These are phyloP conservation scores for Urtica urens DNA, from an alignment of 306 rosid genomes.

Conservation along the genomic window DNA sequence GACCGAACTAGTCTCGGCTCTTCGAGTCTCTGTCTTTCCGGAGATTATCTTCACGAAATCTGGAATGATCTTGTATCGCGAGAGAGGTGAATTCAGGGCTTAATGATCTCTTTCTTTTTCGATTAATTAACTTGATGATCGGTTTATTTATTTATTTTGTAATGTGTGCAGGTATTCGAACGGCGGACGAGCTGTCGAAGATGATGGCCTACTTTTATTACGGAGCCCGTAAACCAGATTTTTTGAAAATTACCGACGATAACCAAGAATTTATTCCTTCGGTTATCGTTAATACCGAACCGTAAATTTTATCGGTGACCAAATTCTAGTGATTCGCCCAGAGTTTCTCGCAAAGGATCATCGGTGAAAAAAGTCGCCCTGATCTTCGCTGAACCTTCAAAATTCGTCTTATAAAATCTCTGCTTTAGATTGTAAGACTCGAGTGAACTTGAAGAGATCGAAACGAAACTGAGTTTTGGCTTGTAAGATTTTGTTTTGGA, in stretches of 20 bases:
- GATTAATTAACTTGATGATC: conserved; percentile 4
- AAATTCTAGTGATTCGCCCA: too few species aligned
- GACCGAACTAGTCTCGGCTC: conserved; percentile 56
- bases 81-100: conserved; percentile 39
- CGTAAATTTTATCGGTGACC: too few species aligned
- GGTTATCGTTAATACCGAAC: too few species aligned
- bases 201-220: conserved; percentile 81
- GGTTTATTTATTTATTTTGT: conserved; percentile 4
- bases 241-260: conserved; percentile 31
- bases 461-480: too few species aligned
- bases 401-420: too few species aligned
- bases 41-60: conserved; percentile 78
- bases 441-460: too few species aligned
- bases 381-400: too few species aligned
- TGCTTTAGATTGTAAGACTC: too few species aligned
- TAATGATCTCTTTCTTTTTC: not conserved
- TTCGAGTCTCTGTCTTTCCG: conserved; percentile 61
- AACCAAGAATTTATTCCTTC: conserved; percentile 56
- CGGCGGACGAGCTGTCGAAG: conserved; percentile 75
- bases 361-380: too few species aligned
- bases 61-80: conserved; percentile 74
- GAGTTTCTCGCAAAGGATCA: too few species aligned
- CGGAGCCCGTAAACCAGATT: conserved; percentile 70
- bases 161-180: conserved; percentile 42
- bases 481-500: too few species aligned